phyloP scores from a whole-genome alignment of 768 basidiomycete species.

The Chalciporus pseudorubinellus region DNA sequence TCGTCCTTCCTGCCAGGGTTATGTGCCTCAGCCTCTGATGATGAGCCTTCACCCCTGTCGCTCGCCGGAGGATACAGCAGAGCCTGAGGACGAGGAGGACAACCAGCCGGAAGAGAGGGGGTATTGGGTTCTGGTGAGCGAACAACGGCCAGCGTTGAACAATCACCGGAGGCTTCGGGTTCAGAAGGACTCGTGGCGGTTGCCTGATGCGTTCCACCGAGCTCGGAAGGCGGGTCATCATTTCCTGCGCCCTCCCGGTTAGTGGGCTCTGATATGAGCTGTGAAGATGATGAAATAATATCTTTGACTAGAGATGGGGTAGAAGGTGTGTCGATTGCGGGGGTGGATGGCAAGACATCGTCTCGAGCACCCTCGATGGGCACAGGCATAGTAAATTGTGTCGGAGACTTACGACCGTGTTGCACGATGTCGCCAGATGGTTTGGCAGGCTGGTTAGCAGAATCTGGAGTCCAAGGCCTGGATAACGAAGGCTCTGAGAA shows the following conservation, averaged over 20 bases:
- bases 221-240: neutral
- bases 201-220: constrained; percentile 3
- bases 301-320: constrained; percentile 17
- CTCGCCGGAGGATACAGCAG: constrained; percentile 17
- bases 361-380: constrained; percentile 2
- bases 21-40: neutral
- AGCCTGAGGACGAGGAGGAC: constrained; percentile 33
- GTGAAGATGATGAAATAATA: constrained; percentile 23
- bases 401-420: constrained; percentile 43
- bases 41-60: constrained; percentile 21
- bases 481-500: constrained; percentile 3
- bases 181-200: neutral
- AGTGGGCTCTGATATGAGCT: constrained; percentile 10
- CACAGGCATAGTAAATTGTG: constrained; percentile 21
- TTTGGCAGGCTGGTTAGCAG: constrained; percentile 1
- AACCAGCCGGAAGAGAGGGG: neutral
- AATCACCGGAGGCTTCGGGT: neutral
- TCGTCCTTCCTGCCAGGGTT: neutral
- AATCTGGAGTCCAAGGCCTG: neutral
- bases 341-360: no score
- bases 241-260: constrained; percentile 1
- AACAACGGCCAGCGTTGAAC: constrained; percentile 4
- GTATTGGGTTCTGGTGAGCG: neutral
- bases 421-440: constrained; percentile 13
- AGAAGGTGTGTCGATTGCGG: constrained; percentile 9